Percentiles rank a stretch among this genome's conserved stretches.
phyloP scores from a whole-genome alignment of 2,329 filamentous ascomycete genomes.

The Sarocladium strictum region DNA sequence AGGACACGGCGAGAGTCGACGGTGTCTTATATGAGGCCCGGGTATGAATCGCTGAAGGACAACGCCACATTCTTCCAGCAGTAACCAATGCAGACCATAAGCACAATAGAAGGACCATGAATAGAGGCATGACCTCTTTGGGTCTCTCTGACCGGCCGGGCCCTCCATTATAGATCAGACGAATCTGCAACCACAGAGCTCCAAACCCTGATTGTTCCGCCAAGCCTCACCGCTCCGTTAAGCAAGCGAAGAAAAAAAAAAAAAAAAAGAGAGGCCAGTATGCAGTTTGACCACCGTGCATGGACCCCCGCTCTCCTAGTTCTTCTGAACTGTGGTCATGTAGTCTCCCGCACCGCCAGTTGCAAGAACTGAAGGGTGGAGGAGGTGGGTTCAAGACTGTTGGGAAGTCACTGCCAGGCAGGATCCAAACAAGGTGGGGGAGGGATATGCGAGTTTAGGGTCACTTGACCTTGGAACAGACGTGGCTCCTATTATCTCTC shows the following conservation, averaged over 20 bases:
- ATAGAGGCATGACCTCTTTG: conserved; percentile 1
- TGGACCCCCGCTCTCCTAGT: not conserved
- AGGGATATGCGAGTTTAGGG: not conserved
- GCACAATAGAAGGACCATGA: not conserved
- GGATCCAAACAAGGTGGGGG: not conserved
- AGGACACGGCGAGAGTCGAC: not conserved
- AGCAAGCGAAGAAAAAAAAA: not conserved
- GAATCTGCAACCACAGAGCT: not conserved
- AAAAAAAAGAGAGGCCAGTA: not conserved
- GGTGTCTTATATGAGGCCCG: not conserved
- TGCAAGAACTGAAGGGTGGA: not conserved
- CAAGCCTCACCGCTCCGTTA: not conserved
- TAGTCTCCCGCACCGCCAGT: conserved; percentile 8
- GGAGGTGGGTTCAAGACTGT: not conserved
- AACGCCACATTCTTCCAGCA: not conserved
- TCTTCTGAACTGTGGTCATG: not conserved
- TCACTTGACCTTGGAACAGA: not conserved
- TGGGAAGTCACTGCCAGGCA: not conserved
- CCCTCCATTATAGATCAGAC: not conserved
- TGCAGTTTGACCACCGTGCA: not conserved
- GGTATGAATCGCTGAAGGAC: conserved; percentile 1
- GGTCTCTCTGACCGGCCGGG: not conserved
- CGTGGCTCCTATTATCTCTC: not conserved
- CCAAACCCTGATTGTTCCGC: not conserved
- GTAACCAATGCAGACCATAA: not conserved